Evolutionary conservation across 352 stramenopile genomes (phyloP).

Genomic region (Phytopythium helicoides): DNA sequence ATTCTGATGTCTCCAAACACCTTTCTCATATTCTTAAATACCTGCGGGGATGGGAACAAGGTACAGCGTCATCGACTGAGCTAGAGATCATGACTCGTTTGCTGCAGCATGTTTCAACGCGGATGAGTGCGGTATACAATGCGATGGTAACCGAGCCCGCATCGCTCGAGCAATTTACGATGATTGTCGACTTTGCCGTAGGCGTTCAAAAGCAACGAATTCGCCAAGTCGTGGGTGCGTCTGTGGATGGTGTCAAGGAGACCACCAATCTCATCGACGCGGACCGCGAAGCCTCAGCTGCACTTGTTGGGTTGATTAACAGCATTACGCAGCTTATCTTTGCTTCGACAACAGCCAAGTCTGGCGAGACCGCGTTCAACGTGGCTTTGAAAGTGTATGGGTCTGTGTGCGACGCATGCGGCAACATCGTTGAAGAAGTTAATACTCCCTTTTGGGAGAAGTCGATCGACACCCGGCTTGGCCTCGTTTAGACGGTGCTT

Average conservation of each 20-base stretch:
- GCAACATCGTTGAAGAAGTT: slow-evolving; percentile 19
- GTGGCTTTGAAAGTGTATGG: slow-evolving; percentile 22
- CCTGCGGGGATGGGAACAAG: slow-evolving; percentile 34
- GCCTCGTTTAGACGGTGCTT: slow-evolving; percentile 14
- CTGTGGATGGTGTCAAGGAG: neutral
- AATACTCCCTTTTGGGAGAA: slow-evolving; percentile 8
- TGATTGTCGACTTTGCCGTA: slow-evolving; percentile 33
- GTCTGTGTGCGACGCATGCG: slow-evolving; percentile 22
- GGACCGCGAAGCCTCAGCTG: slow-evolving; percentile 20
- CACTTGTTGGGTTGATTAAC: slow-evolving; percentile 44
- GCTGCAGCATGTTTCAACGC: slow-evolving; percentile 33
- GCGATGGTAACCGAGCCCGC: slow-evolving; percentile 21
- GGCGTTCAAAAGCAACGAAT: slow-evolving; percentile 31
- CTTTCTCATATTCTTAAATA: slow-evolving; percentile 39
- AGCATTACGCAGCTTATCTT: slow-evolving; percentile 42
- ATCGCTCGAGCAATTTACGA: slow-evolving; percentile 26
- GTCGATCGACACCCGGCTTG: slow-evolving; percentile 9
- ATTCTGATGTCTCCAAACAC: slow-evolving; percentile 45
- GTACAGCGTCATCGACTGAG: slow-evolving; percentile 26
- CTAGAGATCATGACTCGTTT: slow-evolving; percentile 44
- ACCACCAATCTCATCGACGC: neutral
- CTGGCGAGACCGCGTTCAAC: slow-evolving; percentile 8
- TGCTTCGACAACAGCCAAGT: slow-evolving; percentile 7
- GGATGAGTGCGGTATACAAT: slow-evolving; percentile 30
- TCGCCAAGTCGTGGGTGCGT: neutral